Percentiles rank a stretch among this genome's conserved stretches.
phyloP scores from a whole-genome alignment of 371 early-diverging fungal species.

The Chytridiales sp. region DNA sequence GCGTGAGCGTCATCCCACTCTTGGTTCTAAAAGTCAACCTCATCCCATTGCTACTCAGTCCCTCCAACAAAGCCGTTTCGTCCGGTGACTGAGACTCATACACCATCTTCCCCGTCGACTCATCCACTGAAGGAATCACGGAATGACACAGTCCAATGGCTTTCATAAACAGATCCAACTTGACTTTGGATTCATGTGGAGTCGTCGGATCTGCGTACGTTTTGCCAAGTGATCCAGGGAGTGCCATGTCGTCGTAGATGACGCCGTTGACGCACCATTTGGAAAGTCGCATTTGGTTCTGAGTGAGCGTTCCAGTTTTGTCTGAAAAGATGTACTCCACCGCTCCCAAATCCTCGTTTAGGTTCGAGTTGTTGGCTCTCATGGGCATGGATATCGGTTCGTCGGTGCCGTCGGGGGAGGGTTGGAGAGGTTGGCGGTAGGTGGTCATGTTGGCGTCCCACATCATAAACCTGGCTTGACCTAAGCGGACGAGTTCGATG shows the following conservation, averaged over 20 bases:
- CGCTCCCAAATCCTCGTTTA: conserved; percentile 67
- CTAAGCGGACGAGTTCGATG: conserved; percentile 61
- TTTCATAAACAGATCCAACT: conserved; percentile 20
- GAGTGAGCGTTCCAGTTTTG: conserved; percentile 97
- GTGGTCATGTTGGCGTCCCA: conserved; percentile 45
- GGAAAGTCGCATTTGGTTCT: conserved; percentile 74
- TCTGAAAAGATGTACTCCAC: conserved; percentile 94
- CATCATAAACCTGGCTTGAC: conserved; percentile 49
- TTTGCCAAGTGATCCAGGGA: conserved; percentile 27
- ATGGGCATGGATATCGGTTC: conserved; percentile 30
- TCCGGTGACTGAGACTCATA: conserved; percentile 52
- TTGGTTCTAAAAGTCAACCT: conserved; percentile 37
- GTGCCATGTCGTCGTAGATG: conserved; percentile 40
- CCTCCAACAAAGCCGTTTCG: conserved; percentile 45
- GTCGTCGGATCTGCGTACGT: too few relatives aligned
- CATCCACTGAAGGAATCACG: conserved; percentile 40
- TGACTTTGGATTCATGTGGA: too few relatives aligned
- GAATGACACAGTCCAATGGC: conserved; percentile 39
- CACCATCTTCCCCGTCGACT: conserved; percentile 22
- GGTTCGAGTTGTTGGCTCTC: conserved; percentile 50
- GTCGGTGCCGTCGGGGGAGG: conserved; percentile 15
- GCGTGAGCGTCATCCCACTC: conserved; percentile 22
- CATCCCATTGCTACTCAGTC: conserved; percentile 23
- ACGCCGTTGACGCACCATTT: conserved; percentile 39
- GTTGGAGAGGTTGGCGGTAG: conserved; percentile 14